Conservation (phyloP, 1,139 yeast species). For the Keqinozyma sinolaborantium region DNA sequence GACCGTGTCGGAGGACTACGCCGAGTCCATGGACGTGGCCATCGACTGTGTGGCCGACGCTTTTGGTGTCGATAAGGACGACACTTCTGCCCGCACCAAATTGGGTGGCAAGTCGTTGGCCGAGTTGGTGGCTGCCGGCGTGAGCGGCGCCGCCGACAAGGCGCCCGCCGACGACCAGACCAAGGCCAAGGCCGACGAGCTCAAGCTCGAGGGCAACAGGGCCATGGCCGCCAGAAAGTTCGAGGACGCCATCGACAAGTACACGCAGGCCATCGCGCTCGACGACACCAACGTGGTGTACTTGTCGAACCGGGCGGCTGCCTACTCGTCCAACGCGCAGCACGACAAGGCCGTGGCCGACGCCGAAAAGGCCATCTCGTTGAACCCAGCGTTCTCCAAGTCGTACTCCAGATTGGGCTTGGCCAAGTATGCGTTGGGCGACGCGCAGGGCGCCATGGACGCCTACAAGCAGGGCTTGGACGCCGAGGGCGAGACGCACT, state of each 20-base stretch:
- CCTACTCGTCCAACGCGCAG: conserved; percentile 74
- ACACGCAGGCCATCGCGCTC: conserved; percentile 76
- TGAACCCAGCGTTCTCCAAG: conserved; percentile 80
- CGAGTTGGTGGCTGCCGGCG: conserved; percentile 36
- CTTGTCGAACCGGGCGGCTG: conserved; percentile 95
- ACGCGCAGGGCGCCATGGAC: conserved; percentile 82
- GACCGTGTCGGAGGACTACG: conserved; percentile 70
- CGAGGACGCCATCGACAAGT: conserved; percentile 66
- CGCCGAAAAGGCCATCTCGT: conserved; percentile 74
- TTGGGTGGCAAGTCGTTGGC: conserved; percentile 50
- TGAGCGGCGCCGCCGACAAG: conserved; percentile 12
- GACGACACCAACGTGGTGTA: conserved; percentile 77
- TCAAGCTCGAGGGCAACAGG: conserved; percentile 85
- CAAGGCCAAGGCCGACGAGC: conserved; percentile 73
- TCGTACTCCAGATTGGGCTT: conserved; percentile 95
- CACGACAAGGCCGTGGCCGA: conserved; percentile 80
- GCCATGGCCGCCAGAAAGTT: conserved; percentile 82
- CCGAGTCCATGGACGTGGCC: conserved; percentile 93
- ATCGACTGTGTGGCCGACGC: conserved; percentile 90
- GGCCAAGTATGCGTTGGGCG: conserved; percentile 87
- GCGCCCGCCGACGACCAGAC: conserved; percentile 41
- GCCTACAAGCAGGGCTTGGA: conserved; percentile 88
- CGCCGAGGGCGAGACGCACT: conserved; percentile 78
- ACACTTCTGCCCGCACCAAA: conserved; percentile 27
- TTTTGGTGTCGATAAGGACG: conserved; percentile 61